Base-by-base conservation (phyloP, 1,139 yeast genomes). In the Magnusiomyces sp. region DNA sequence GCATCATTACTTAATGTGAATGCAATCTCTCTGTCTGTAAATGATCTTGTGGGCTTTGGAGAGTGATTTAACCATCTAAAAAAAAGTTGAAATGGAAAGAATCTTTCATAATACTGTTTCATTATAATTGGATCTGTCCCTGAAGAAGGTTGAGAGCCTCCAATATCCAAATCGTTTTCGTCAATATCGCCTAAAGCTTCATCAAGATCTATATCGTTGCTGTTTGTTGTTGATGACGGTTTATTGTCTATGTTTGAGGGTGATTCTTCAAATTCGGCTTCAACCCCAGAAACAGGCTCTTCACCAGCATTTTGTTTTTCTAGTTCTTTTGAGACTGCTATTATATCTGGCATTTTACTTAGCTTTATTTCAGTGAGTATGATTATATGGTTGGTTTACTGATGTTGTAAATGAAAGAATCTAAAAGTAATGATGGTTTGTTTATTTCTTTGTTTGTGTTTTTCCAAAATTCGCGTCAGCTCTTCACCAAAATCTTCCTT, bases 1-100 rank as follows among this genome's bases (percentile, higher is more conserved):
- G 89, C 92, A 40, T 61, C 71, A 38, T 85, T 79, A 57, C 85
- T 74, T 61, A 84, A 80, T 50, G 94, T 95, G 71, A 84, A 89
- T 1, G 98, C 98, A 64, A 92, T 82, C 64, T 92, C 99, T 58
- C 99, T 76, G 76, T 86, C 82, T 31, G 87, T 79, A 67, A 92
- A 89, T 63, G 63, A 74, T 58, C 58, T 67, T 47, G 74, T 71
- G 14, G 88, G 83, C 48, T 76, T 78, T 1, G 85, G 87, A 0
- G 95, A 81, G 63, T 89, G 97, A 61, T 82, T 86, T 48, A 92
- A 71, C 98, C 98, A 92, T 56, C 79, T 83, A 68, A 83, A 90
- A 20, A 90, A 71, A 43, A 79, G 74, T 54, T 82, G 75, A 69
- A 85, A 88, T 1, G 75, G 75, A 53, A 70, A 69, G 14, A 87